phyloP scores from a whole-genome alignment of 1,139 yeast genomes.

The Zygoascus hellenicus region DNA sequence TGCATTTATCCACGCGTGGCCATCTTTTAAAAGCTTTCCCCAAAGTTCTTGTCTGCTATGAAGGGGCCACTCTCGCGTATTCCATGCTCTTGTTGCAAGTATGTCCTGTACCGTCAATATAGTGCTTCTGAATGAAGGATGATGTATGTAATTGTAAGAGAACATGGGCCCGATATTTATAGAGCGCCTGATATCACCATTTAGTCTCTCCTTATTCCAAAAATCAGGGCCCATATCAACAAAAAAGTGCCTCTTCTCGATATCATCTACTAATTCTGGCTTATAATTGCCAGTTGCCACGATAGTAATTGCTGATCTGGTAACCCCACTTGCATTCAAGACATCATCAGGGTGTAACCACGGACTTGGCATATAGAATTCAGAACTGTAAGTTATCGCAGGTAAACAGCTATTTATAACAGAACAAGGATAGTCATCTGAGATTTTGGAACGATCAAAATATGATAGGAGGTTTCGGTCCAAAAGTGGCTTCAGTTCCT shows the following conservation, averaged over 20 bases:
- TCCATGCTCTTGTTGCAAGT: constrained; percentile 46
- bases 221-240: constrained; percentile 23
- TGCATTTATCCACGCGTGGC: constrained; percentile 39
- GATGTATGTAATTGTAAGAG: constrained; percentile 23
- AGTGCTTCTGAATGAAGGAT: constrained; percentile 30
- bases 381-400: too few species aligned
- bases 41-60: constrained; percentile 36
- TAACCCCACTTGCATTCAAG: constrained; percentile 3
- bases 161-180: constrained; percentile 15
- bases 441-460: too few species aligned
- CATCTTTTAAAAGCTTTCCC: constrained; percentile 35
- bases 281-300: constrained; percentile 43
- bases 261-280: constrained; percentile 20
- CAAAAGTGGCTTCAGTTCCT: constrained; percentile 35
- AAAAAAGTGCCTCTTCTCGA: constrained; percentile 22
- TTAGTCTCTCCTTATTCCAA: constrained; percentile 16
- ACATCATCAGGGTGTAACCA: background rate
- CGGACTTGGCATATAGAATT: constrained; percentile 11
- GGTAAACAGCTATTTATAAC: too few species aligned
- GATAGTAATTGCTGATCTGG: constrained; percentile 37
- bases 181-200: constrained; percentile 9
- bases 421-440: too few species aligned
- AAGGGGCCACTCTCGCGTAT: constrained; percentile 46
- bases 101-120: constrained; percentile 36
- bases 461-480: constrained; percentile 34